phyloP scores from a whole-genome alignment of 1,284 basidiomycete species.

The Porogramme epimiltina region DNA sequence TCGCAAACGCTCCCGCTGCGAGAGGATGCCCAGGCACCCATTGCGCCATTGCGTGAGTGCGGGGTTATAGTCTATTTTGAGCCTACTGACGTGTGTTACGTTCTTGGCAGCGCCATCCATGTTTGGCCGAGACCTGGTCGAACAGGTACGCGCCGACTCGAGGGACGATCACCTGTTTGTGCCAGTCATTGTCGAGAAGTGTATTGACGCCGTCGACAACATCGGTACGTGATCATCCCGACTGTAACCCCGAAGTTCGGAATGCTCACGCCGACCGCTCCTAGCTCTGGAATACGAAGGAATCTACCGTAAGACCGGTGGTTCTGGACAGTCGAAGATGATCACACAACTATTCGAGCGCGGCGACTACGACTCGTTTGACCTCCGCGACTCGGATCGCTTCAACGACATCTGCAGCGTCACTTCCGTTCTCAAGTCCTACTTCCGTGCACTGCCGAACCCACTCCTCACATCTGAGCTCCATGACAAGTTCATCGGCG shows the following conservation, averaged over 20 bases:
- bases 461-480: slow-evolving; percentile 91
- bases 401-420: slow-evolving; percentile 98
- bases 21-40: slow-evolving; percentile 35
- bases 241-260: neutral
- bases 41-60: slow-evolving; percentile 53
- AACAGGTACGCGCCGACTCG: slow-evolving; percentile 81
- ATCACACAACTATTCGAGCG: slow-evolving; percentile 96
- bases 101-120: slow-evolving; percentile 71
- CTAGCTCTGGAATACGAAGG: slow-evolving; percentile 90
- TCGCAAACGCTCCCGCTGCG: slow-evolving; percentile 38
- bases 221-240: slow-evolving; percentile 56
- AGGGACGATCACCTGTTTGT: slow-evolving; percentile 63
- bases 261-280: neutral
- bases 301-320: slow-evolving; percentile 97
- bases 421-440: slow-evolving; percentile 96
- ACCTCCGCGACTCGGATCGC: slow-evolving; percentile 82
- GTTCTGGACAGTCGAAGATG: slow-evolving; percentile 87
- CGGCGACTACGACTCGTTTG: slow-evolving; percentile 86
- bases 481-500: slow-evolving; percentile 87
- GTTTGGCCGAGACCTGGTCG: slow-evolving; percentile 86
- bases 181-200: slow-evolving; percentile 93
- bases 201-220: slow-evolving; percentile 89
- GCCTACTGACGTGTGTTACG: neutral
- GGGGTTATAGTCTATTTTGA: neutral
- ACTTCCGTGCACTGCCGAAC: slow-evolving; percentile 89